Conservation (phyloP, 768 basidiomycete species). For the Paxillus involutus region DNA sequence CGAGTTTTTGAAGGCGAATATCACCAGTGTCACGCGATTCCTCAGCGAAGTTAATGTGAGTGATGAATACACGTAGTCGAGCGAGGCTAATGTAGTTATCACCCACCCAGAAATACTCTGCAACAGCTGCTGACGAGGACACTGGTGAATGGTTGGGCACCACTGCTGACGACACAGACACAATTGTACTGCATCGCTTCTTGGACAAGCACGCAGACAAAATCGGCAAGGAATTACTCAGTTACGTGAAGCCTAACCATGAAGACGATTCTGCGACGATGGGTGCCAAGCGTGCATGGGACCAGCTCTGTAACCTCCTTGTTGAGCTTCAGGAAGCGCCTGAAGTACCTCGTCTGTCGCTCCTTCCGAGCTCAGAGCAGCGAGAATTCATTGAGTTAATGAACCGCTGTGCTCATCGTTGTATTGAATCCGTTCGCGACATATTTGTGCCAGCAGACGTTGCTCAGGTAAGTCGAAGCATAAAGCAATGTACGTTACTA, state of each 20-base stretch:
- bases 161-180: slow-evolving; percentile 82
- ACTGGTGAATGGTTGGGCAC: slow-evolving; percentile 72
- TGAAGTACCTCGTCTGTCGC: slow-evolving; percentile 64
- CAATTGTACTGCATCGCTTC: slow-evolving; percentile 80
- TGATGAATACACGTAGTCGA: background rate
- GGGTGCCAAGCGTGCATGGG: slow-evolving; percentile 82
- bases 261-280: slow-evolving; percentile 55
- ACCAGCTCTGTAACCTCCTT: slow-evolving; percentile 71
- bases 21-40: slow-evolving; percentile 72
- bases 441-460: slow-evolving; percentile 62
- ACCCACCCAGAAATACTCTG: slow-evolving; percentile 40
- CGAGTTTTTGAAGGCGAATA: slow-evolving; percentile 68
- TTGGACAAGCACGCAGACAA: slow-evolving; percentile 84
- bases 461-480: slow-evolving; percentile 38
- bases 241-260: slow-evolving; percentile 57
- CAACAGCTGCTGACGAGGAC: slow-evolving; percentile 53
- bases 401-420: slow-evolving; percentile 58
- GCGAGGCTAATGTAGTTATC: background rate
- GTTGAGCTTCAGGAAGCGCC: slow-evolving; percentile 75
- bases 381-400: slow-evolving; percentile 68
- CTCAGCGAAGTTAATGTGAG: slow-evolving; percentile 73
- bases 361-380: slow-evolving; percentile 48
- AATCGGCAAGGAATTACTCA: slow-evolving; percentile 83
- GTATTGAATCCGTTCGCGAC: slow-evolving; percentile 59
- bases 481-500: background rate